phyloP scores from a whole-genome alignment of 2,329 filamentous ascomycete species.

The Colletotrichum lentis region DNA sequence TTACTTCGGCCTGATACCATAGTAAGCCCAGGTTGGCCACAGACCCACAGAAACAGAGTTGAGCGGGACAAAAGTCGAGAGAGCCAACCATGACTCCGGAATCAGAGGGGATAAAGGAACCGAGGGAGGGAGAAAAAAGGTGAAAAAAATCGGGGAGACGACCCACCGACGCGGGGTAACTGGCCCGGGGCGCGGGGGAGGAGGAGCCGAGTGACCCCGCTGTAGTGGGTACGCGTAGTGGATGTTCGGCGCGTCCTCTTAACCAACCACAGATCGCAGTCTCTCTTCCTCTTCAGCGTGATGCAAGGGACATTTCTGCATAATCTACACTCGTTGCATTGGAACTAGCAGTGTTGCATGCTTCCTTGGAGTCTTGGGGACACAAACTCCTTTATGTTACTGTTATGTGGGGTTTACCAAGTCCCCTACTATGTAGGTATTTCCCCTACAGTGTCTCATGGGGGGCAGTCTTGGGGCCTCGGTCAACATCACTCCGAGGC shows the following conservation, averaged over 20 bases:
- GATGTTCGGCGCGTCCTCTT: neutral
- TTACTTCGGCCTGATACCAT: too few species aligned
- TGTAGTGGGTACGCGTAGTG: neutral
- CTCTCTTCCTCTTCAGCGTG: neutral
- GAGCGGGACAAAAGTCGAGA: neutral
- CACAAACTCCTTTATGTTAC: too few species aligned
- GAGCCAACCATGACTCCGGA: neutral
- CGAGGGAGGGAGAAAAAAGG: neutral
- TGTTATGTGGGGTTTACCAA: neutral
- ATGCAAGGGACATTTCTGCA: neutral
- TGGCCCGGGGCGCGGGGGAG: constrained; percentile 34
- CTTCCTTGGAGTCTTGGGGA: neutral
- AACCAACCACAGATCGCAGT: neutral
- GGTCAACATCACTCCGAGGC: constrained; percentile 29
- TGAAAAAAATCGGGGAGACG: constrained; percentile 29
- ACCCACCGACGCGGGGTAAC: constrained; percentile 35
- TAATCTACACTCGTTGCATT: neutral
- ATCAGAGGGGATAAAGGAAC: neutral
- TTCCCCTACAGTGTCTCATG: too few species aligned
- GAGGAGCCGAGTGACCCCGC: constrained; percentile 29
- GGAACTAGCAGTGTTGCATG: too few species aligned
- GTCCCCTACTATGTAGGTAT: too few species aligned
- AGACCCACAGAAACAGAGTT: neutral
- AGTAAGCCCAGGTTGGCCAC: constrained; percentile 13
- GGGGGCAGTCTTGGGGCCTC: constrained; percentile 20